A percentile compares a stretch with the other conserved stretches of the same genome.
Evolutionary conservation across 2,329 filamentous ascomycete species (phyloP).

Genomic region (Penicillium brasilianum): DNA sequence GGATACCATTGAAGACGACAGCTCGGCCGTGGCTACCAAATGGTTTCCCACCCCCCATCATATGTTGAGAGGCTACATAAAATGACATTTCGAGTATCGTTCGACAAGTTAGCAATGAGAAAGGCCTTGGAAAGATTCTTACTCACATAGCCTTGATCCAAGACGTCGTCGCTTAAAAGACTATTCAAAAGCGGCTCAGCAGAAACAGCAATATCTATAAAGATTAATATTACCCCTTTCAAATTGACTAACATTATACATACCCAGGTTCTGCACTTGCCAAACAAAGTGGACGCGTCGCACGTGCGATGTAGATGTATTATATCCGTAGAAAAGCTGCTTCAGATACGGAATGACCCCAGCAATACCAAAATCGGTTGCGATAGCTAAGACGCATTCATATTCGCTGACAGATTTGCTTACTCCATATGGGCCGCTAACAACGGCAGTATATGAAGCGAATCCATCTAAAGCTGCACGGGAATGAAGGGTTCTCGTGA

Average conservation of each 20-base stretch:
- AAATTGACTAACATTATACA: neutral
- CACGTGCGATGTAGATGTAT: slow-evolving; percentile 18
- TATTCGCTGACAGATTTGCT: slow-evolving; percentile 15
- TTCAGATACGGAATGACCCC: slow-evolving; percentile 16
- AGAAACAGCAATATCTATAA: neutral
- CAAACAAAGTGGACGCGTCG: slow-evolving; percentile 20
- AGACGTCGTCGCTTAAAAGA: slow-evolving; percentile 2
- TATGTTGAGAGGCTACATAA: neutral
- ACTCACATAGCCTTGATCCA: slow-evolving; percentile 3
- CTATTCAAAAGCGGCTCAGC: neutral
- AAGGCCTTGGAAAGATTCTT: neutral
- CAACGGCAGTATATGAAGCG: slow-evolving; percentile 3
- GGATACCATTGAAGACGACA: slow-evolving; percentile 8
- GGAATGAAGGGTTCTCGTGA: neutral
- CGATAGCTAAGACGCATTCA: slow-evolving; percentile 16
- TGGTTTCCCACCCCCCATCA: neutral
- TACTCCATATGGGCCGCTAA: slow-evolving; percentile 14
- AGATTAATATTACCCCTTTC: neutral
- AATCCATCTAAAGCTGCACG: neutral
- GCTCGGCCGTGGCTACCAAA: neutral
- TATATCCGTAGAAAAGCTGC: slow-evolving; percentile 21
- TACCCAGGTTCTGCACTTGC: slow-evolving; percentile 2
- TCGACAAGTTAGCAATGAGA: neutral
- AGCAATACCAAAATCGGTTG: slow-evolving; percentile 19
- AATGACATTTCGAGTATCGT: slow-evolving; percentile 9